Base-by-base conservation (phyloP, 2,329 filamentous ascomycete species). In the Nakataea oryzae region DNA sequence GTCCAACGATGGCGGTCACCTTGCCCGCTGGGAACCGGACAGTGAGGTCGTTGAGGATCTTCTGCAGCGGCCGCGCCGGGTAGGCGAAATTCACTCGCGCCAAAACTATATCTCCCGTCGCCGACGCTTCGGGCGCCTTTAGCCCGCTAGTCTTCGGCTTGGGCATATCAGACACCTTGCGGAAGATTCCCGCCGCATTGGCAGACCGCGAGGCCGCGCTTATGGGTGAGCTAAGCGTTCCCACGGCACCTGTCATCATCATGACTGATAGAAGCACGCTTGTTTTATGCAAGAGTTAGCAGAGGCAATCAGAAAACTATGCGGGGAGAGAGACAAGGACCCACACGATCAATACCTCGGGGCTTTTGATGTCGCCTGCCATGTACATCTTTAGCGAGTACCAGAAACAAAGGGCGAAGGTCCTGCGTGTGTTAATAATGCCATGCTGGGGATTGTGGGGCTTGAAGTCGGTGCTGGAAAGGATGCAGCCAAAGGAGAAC, bases 1-100 rank as follows among this genome's bases (percentile, higher is more conserved):
- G 85, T 2, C 91, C 91, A 13, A 93, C 88, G 26, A 96, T 81
- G 0, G 90, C 91, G 0, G 90, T 90, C 60, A 88, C 87, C 61
- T 89, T 88, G 1, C 91, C 90, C 0, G 87, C 88, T 14, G 74
- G 76, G 64, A 83, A 80, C 41, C 75, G 76, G 57, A 83, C 73
- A 64, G 76, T 81, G 61, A 84, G 71, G 41, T 80, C 70, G 28
- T 78, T 79, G 24, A 84, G 73, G 55, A 84, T 79, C 62, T 81
- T 75, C 61, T 58, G 75, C 74, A 24, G 79, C 72, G 63, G 81
- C 71, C 30, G 73, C 62, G 63, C 79, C 70, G 66, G 88, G 67
- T 92, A 93, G 1, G 86, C 81, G 68, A 92, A 91, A 28, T 79
- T 83, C 27, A 92, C 80, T 57, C 85, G 76, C 13, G 83, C 73